phyloP scores from a whole-genome alignment of 345 rosid species.

The Clausena lansium region DNA sequence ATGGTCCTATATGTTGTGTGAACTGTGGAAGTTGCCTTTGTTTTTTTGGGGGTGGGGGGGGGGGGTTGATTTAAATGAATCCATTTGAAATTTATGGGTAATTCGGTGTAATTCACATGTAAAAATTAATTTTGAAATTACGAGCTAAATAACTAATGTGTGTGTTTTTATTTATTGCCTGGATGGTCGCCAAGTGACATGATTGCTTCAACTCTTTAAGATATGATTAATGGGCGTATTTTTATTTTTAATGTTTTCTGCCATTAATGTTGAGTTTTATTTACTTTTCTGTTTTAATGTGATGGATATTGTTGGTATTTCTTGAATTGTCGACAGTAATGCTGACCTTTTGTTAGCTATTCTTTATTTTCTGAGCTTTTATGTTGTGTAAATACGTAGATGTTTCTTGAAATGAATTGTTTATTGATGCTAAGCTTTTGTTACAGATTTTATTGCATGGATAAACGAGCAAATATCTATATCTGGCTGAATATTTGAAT shows the following conservation, averaged over 20 bases:
- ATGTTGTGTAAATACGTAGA: neutral
- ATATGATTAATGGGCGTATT: neutral
- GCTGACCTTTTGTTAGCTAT: constrained; percentile 13
- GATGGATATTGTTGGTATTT: constrained; percentile 11
- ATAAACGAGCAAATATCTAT: no score
- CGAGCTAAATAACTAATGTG: no score
- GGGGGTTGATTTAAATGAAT: no score
- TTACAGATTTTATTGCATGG: neutral
- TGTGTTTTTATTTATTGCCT: no score
- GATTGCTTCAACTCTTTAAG: neutral
- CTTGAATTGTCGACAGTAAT: constrained; percentile 22
- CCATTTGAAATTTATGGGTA: no score
- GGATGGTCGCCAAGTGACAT: constrained; percentile 80
- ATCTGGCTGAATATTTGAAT: no score
- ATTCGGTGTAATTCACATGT: no score
- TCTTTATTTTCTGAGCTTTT: neutral
- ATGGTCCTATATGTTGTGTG: no score
- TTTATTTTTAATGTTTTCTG: neutral
- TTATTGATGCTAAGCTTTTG: neutral
- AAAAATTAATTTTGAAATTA: no score
- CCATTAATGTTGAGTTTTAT: neutral
- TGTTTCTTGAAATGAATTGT: neutral
- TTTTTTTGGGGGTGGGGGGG: no score
- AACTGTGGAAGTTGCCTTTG: no score
- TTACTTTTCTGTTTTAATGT: neutral